Percentiles rank a stretch among this genome's conserved stretches.
phyloP scores from a whole-genome alignment of 176 grass and related monocot species.

The Lolium perenne region DNA sequence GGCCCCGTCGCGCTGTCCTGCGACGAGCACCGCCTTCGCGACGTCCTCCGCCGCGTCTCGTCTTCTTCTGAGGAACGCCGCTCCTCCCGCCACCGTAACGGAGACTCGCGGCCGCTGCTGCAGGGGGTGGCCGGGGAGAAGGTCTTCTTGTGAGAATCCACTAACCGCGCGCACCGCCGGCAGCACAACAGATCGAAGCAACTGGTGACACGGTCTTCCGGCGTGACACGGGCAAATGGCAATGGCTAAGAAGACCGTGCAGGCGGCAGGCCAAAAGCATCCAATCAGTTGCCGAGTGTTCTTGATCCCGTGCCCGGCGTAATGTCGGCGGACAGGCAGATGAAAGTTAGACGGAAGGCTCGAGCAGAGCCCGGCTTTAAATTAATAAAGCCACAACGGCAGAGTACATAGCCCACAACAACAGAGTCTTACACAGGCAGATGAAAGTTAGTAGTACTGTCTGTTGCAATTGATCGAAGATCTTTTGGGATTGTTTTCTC shows the following conservation, averaged over 20 bases:
- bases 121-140: conserved; percentile 27
- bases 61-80: not conserved
- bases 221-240: not conserved
- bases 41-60: too few species aligned
- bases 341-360: too few species aligned
- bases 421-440: too few species aligned
- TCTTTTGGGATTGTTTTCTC: too few species aligned
- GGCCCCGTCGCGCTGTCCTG: too few species aligned
- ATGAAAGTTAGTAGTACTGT: too few species aligned
- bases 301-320: not conserved
- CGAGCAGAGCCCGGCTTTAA: too few species aligned
- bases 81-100: not conserved
- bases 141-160: conserved; percentile 31
- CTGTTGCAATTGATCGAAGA: too few species aligned
- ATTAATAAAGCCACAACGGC: too few species aligned
- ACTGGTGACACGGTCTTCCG: not conserved
- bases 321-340: not conserved
- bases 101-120: conserved; percentile 43
- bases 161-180: not conserved
- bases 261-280: not conserved
- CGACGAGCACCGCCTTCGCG: too few species aligned
- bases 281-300: not conserved
- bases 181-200: not conserved
- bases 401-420: too few species aligned
- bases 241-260: not conserved